Evolutionary conservation across 768 basidiomycete genomes (phyloP), one percentile per base, ranked within the genome.

Genomic region (Suillus hirtellus): DNA sequence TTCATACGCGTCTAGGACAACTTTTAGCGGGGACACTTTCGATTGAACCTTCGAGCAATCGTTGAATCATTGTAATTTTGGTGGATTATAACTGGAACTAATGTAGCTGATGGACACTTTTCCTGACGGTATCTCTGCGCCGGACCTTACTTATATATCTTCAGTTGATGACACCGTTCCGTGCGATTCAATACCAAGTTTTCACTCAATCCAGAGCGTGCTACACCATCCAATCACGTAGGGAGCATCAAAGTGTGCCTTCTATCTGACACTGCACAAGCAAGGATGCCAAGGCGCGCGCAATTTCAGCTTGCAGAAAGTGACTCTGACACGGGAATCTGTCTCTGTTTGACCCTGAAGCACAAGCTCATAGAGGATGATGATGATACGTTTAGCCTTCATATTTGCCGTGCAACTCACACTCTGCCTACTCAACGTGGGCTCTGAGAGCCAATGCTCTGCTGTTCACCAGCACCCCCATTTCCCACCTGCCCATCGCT

Each of bases 201-300:
- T 77, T 82, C 19, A 74, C 71, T 54, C 69, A 69, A 68, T 40
- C 42, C 66, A 10, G 63, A 61, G 4, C 66, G 61, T 35, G 64
- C 72, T 10, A 68, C 78, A 8, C 78, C 92, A 42, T 87, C 85
- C 17, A 80, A 84, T 63, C 84, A 91, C 19, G 92, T 93, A 50
- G 84, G 90, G 54, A 83, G 69, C 59, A 82, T 82, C 56, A 92
- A 89, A 75, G 84, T 93, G n/a, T 94, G 93, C 76, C 74, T 93
- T 35, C 82, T 92, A 65, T 82, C 88, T 60, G 92, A 93, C 68
- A 78, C 88, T 42, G 77, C 31, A 3, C 31, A 31, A 4, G 31
- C 0, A 31, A 31, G 31, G 31, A 82, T 68, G 84, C 83, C 74
- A 92, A 93, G 89, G 92, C 93, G 82, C 84, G 88, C 81, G 77